Percentiles rank a stretch among this genome's conserved stretches.
Conservation (phyloP, 2,329 filamentous ascomycete species). For the Apiospora arundinis region DNA sequence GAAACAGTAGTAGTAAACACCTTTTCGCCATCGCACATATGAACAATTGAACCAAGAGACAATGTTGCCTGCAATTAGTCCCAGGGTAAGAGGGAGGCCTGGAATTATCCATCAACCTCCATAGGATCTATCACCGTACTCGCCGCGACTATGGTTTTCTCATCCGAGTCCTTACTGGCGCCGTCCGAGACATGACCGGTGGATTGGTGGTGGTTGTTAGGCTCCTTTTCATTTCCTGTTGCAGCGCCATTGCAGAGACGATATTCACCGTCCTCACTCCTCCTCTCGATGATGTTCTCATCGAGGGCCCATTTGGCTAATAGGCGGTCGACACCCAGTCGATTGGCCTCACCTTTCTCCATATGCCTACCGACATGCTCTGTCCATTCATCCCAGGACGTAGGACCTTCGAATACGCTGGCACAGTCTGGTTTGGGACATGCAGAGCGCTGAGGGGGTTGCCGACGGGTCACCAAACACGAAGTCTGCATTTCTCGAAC, state of each 20-base stretch:
- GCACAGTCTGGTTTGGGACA: slow-evolving; percentile 77
- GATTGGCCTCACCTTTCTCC: slow-evolving; percentile 71
- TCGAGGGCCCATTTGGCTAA: slow-evolving; percentile 68
- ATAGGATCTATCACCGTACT: slow-evolving; percentile 43
- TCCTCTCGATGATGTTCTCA: slow-evolving; percentile 66
- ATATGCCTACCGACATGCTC: slow-evolving; percentile 92
- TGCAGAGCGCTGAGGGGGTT: slow-evolving; percentile 73
- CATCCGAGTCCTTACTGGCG: slow-evolving; percentile 36
- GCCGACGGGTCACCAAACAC: slow-evolving; percentile 74
- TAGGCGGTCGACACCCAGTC: slow-evolving; percentile 62
- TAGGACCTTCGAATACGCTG: slow-evolving; percentile 71
- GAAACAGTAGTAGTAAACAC: slow-evolving; percentile 10
- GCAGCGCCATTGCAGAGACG: slow-evolving; percentile 55
- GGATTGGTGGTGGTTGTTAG: slow-evolving; percentile 33
- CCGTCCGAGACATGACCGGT: slow-evolving; percentile 39
- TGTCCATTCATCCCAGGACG: slow-evolving; percentile 88
- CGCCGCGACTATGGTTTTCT: slow-evolving; percentile 43
- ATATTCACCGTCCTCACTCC: slow-evolving; percentile 60
- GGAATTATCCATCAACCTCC: slow-evolving; percentile 41
- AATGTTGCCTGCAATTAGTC: slow-evolving; percentile 16
- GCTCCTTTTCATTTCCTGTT: slow-evolving; percentile 36
- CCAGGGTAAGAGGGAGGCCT: not conserved
- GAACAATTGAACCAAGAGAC: slow-evolving; percentile 8
- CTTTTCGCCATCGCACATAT: slow-evolving; percentile 19
- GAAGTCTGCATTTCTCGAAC: slow-evolving; percentile 74